Conservation (phyloP, 2,329 filamentous ascomycete genomes). For the Graphiopsis chlorocephala region DNA sequence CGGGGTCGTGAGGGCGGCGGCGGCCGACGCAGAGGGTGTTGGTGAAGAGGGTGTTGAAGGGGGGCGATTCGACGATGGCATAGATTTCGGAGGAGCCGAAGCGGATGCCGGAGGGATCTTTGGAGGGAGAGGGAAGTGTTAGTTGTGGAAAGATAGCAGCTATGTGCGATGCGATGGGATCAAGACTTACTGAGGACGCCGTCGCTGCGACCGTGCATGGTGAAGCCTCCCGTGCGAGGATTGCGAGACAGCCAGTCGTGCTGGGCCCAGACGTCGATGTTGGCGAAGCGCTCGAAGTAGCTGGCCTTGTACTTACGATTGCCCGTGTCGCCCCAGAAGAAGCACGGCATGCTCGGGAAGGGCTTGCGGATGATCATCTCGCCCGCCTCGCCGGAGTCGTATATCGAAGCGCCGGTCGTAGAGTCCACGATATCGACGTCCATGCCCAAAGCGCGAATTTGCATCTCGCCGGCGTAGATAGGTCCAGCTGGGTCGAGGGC, state of each 20-base stretch:
- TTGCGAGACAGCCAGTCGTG: slow-evolving; percentile 48
- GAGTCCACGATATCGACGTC: slow-evolving; percentile 47
- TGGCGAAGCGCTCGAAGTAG: slow-evolving; percentile 46
- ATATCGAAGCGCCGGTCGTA: slow-evolving; percentile 36
- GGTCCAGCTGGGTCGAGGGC: slow-evolving; percentile 44
- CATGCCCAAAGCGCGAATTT: slow-evolving; percentile 45
- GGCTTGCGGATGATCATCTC: slow-evolving; percentile 47
- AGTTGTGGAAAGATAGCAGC: no score
- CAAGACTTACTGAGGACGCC: slow-evolving; percentile 41
- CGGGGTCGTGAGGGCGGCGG: slow-evolving; percentile 34
- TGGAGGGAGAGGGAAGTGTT: neutral
- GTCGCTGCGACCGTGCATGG: slow-evolving; percentile 47
- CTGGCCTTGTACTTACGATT: slow-evolving; percentile 42
- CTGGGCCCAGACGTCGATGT: slow-evolving; percentile 44
- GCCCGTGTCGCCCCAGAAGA: slow-evolving; percentile 45
- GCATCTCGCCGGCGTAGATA: slow-evolving; percentile 46
- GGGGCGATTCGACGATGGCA: slow-evolving; percentile 44
- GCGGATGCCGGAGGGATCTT: slow-evolving; percentile 46
- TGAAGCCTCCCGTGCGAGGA: slow-evolving; percentile 40
- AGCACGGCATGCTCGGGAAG: slow-evolving; percentile 48
- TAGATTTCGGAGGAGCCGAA: slow-evolving; percentile 50
- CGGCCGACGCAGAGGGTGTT: slow-evolving; percentile 42
- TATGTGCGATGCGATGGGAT: no score
- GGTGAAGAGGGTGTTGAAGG: slow-evolving; percentile 37
- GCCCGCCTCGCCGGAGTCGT: slow-evolving; percentile 38